Conservation (phyloP, 2,329 filamentous ascomycete species). For the Sporothrix dimorphospora region DNA sequence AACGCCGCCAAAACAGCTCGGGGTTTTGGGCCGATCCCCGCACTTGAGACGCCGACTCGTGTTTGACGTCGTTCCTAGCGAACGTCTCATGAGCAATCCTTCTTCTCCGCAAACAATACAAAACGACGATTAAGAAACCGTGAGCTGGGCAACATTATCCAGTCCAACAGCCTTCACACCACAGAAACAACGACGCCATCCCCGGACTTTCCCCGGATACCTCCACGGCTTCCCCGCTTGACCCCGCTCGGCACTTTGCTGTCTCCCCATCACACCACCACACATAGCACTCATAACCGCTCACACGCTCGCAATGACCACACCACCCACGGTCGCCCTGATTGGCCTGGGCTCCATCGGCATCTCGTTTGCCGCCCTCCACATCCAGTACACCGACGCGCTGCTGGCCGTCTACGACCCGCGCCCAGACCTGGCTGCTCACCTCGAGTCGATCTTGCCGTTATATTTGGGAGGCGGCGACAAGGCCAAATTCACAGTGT, state of each 20-base stretch:
- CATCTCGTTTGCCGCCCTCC: constrained; percentile 30
- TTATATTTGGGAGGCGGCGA: not conserved
- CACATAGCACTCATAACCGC: not conserved
- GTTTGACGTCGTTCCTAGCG: not conserved
- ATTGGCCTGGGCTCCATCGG: constrained; percentile 29
- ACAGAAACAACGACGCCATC: not conserved
- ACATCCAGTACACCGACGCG: constrained; percentile 20
- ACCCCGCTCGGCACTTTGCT: not conserved
- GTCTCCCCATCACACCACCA: too few relatives aligned
- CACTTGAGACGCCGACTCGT: constrained; percentile 5
- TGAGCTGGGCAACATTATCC: not conserved
- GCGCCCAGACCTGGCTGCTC: constrained; percentile 19
- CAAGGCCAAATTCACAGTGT: not conserved
- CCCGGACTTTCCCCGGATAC: not conserved
- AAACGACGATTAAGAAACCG: not conserved
- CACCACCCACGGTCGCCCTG: constrained; percentile 18
- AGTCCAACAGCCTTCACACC: not conserved
- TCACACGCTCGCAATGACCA: not conserved
- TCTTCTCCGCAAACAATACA: not conserved
- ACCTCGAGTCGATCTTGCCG: constrained; percentile 25
- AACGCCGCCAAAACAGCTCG: not conserved
- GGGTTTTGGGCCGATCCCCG: constrained; percentile 7
- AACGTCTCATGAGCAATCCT: too few relatives aligned
- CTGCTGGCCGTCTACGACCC: constrained; percentile 27
- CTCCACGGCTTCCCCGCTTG: not conserved